Evolutionary conservation across 83 land plant genomes (phyloP), one percentile per base, ranked within the genome.

Genomic region (Larix sibirica): DNA sequence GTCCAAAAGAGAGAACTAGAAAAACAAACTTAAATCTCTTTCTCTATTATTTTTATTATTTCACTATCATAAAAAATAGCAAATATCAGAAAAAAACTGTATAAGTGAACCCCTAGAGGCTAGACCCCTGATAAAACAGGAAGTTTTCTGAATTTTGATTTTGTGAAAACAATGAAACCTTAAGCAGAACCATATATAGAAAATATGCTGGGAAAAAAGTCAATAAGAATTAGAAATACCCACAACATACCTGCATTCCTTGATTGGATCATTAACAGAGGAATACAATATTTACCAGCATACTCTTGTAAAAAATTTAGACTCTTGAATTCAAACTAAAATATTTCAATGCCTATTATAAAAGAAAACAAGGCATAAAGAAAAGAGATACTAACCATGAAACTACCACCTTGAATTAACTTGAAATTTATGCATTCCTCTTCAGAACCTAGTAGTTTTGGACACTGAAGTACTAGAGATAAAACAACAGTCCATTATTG

Each of bases 381-480:
- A n/a, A 73, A 17, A 73, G 14, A 42, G 54, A 73, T 42, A 73
- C 47, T 40, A 73, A 73, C 77, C 77, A 36, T 44, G 40, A 71
- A 71, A 73, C 42, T 4, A 20, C 40, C 76, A 71, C 76, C 76
- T 71, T 71, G 50, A 40, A 40, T 71, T 71, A 71, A 71, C 21
- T 71, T 40, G 76, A 71, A 44, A 71, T 71, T 71, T 44, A 40
- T 20, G 50, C 21, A 71, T 40, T 71, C 76, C 17, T 71, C 54
- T 50, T 50, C 56, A 50, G 56, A 50, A 50, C 56, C 56, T 50
- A 10, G 56, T 50, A 71, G 24, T 44, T 71, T 71, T 71, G 50
- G 50, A 71, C n/a, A 21, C 54, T 42, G 50, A 71, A 71, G 42
- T 71, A 71, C 12, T 73, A 73, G 42, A 56, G 77, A 73, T 73